Evolutionary conservation across 176 grass and related monocot species (phyloP).

Genomic region (Zizania latifolia): DNA sequence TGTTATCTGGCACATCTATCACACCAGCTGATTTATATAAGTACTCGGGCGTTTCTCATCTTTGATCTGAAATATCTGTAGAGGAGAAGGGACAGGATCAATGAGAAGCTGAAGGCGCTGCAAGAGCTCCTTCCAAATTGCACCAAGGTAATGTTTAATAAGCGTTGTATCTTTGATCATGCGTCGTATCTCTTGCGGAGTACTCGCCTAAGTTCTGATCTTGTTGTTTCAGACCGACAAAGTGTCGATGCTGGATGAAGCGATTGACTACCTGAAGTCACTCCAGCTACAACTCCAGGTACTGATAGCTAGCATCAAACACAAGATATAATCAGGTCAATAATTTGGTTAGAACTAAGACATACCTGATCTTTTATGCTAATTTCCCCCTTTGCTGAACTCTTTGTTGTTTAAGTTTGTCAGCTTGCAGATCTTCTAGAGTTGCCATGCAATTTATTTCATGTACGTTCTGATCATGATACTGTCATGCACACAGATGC

Average conservation of each 20-base stretch:
- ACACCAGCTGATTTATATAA: neutral
- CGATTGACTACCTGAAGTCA: constrained; percentile 71
- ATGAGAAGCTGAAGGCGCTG: constrained; percentile 75
- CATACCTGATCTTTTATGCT: neutral
- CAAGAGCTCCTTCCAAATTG: constrained; percentile 74
- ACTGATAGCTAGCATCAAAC: constrained; percentile 14
- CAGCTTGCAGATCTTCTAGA: neutral
- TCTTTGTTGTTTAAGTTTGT: neutral
- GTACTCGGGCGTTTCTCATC: neutral
- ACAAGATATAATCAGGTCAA: constrained; percentile 22
- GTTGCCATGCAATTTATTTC: neutral
- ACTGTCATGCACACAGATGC: constrained; percentile 39
- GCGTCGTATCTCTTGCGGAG: neutral
- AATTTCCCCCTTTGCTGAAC: neutral
- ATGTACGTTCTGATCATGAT: neutral
- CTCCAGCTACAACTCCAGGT: constrained; percentile 80
- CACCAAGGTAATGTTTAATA: constrained; percentile 49
- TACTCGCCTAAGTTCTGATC: neutral
- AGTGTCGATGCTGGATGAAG: constrained; percentile 76
- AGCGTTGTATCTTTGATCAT: neutral
- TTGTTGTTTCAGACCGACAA: constrained; percentile 57
- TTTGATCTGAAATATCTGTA: constrained; percentile 9
- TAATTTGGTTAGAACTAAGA: neutral
- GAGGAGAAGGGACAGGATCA: constrained; percentile 80
- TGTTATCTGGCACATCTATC: neutral